A percentile compares a stretch with the other conserved stretches of the same genome.
phyloP scores from a whole-genome alignment of 805 yeast genomes.

The Ogataea nonfermentans region DNA sequence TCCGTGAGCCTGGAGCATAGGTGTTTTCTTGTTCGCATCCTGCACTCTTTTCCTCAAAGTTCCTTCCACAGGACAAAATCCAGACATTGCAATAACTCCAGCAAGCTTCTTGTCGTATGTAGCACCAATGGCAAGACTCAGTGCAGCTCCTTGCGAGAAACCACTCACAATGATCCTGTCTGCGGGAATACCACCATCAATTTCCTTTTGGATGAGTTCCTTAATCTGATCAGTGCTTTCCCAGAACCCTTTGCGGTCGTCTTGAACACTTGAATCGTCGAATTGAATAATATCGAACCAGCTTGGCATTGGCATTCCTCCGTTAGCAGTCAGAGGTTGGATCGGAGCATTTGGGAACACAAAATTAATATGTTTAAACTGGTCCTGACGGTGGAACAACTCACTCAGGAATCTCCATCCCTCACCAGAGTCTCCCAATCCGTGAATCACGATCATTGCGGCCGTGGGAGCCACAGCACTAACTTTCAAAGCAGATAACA shows the following conservation, averaged over 20 bases:
- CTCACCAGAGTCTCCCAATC: constrained; percentile 85
- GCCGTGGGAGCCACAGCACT: constrained; percentile 50
- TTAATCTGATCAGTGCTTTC: constrained; percentile 47
- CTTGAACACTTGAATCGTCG: constrained; percentile 44
- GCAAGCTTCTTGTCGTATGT: constrained; percentile 62
- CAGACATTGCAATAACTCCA: constrained; percentile 76
- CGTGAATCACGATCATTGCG: constrained; percentile 78
- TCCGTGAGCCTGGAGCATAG: constrained; percentile 90
- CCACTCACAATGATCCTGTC: constrained; percentile 88
- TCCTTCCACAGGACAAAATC: constrained; percentile 52
- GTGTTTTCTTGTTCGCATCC: constrained; percentile 58
- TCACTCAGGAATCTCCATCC: constrained; percentile 89
- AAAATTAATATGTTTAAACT: constrained; percentile 58
- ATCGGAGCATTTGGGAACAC: constrained; percentile 91
- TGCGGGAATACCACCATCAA: constrained; percentile 52
- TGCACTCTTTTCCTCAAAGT: constrained; percentile 26
- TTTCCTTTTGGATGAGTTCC: constrained; percentile 49
- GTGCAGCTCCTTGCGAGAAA: constrained; percentile 90
- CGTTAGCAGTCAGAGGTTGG: constrained; percentile 64
- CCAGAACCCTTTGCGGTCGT: constrained; percentile 56
- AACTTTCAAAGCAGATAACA: constrained; percentile 35
- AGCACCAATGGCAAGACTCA: constrained; percentile 62
- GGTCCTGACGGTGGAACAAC: constrained; percentile 44
- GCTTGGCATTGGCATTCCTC: constrained; percentile 67
- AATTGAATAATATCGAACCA: constrained; percentile 81